Evolutionary conservation across 2,329 filamentous ascomycete genomes (phyloP).

Genomic region (Pseudofabraea citricarpa): DNA sequence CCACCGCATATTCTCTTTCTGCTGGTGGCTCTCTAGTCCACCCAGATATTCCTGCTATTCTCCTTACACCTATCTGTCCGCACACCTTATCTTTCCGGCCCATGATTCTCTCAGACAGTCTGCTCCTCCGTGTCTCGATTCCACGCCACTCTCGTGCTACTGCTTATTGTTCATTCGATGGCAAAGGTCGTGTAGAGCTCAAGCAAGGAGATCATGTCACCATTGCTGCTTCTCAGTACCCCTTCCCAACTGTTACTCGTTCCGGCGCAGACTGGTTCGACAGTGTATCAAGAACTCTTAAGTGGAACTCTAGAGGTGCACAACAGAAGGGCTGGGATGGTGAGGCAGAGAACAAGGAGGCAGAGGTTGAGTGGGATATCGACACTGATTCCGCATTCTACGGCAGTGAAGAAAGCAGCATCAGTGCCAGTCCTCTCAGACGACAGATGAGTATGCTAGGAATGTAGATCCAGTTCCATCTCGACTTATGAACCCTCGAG

Average conservation of each 20-base stretch:
- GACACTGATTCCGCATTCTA: slow-evolving; percentile 77
- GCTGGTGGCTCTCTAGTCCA: slow-evolving; percentile 94
- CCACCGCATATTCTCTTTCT: slow-evolving; percentile 92
- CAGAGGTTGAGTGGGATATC: slow-evolving; percentile 79
- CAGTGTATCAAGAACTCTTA: slow-evolving; percentile 82
- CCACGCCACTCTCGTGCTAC: slow-evolving; percentile 82
- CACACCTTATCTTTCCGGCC: slow-evolving; percentile 95
- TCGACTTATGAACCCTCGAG: neutral
- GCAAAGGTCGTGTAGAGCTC: slow-evolving; percentile 91
- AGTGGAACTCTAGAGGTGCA: slow-evolving; percentile 92
- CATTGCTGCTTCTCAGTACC: slow-evolving; percentile 92
- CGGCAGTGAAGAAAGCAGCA: slow-evolving; percentile 68
- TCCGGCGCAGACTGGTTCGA: slow-evolving; percentile 94
- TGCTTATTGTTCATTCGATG: slow-evolving; percentile 95
- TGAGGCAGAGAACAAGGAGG: slow-evolving; percentile 34
- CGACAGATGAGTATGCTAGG: slow-evolving; percentile 71
- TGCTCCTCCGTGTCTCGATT: slow-evolving; percentile 84
- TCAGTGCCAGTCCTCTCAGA: slow-evolving; percentile 60
- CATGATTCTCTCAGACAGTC: slow-evolving; percentile 94
- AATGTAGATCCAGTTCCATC: slow-evolving; percentile 35
- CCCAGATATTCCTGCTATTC: slow-evolving; percentile 92
- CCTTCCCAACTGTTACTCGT: slow-evolving; percentile 92
- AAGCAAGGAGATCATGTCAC: slow-evolving; percentile 93
- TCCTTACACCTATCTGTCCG: slow-evolving; percentile 95
- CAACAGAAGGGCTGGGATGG: slow-evolving; percentile 80